Conservation (phyloP, 305 asterid species). For the Fraxinus floribunda region DNA sequence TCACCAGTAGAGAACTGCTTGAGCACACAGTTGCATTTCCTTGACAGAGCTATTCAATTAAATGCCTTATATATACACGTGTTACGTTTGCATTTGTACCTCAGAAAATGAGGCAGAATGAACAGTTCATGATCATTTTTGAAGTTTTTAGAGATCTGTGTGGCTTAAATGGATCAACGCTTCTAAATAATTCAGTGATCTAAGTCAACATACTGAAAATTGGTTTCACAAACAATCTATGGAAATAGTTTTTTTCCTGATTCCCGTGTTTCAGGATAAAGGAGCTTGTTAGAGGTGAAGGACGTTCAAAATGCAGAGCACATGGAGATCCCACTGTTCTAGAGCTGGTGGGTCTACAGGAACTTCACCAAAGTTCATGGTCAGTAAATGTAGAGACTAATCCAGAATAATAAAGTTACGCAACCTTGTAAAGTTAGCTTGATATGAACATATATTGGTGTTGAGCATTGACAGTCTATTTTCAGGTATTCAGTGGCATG, state of each 20-base stretch:
- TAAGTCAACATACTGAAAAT: background rate
- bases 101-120: background rate
- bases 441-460: background rate
- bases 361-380: slow-evolving; percentile 32
- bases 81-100: background rate
- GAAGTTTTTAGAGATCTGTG: background rate
- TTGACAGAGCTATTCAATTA: background rate
- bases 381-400: slow-evolving; percentile 13
- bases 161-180: background rate
- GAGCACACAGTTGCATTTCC: background rate
- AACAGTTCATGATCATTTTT: background rate
- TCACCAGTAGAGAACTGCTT: background rate
- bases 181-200: background rate
- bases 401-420: background rate
- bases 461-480: slow-evolving; percentile 3
- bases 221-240: background rate
- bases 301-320: slow-evolving; percentile 21
- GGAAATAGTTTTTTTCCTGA: background rate
- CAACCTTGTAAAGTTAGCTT: background rate
- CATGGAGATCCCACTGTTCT: slow-evolving; percentile 30
- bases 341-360: slow-evolving; percentile 21
- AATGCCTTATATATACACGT: background rate
- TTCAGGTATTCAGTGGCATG: slow-evolving; percentile 37
- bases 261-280: slow-evolving; percentile 26
- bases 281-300: slow-evolving; percentile 22